Percentiles rank a stretch among this genome's conserved stretches.
Conservation (phyloP, 768 basidiomycete species). For the Holtermannia corniformis region DNA sequence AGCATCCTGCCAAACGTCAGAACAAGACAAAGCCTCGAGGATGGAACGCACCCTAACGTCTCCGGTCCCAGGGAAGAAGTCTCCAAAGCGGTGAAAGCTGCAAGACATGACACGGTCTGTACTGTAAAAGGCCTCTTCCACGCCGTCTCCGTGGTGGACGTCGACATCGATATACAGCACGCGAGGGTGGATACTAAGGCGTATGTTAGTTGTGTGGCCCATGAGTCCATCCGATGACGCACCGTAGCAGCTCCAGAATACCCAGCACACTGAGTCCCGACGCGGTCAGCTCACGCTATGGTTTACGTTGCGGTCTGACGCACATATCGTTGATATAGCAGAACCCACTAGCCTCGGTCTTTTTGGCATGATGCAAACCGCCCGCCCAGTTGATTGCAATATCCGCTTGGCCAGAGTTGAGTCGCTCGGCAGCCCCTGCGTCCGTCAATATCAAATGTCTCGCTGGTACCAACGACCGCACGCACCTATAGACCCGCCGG, state of each 20-base stretch:
- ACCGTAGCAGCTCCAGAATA: slow-evolving; percentile 84
- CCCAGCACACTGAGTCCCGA: slow-evolving; percentile 79
- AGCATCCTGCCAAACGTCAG: slow-evolving; percentile 50
- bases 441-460: not conserved
- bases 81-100: slow-evolving; percentile 95
- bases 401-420: slow-evolving; percentile 68
- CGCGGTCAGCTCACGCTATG: too few relatives aligned
- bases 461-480: not conserved
- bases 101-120: slow-evolving; percentile 96
- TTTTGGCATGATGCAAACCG: slow-evolving; percentile 98
- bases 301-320: slow-evolving; percentile 5
- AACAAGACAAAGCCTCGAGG: not conserved
- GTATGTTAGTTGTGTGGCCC: too few relatives aligned
- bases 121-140: slow-evolving; percentile 97
- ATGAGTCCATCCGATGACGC: not conserved
- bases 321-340: slow-evolving; percentile 79
- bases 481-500: slow-evolving; percentile 86
- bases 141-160: slow-evolving; percentile 96
- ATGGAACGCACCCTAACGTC: slow-evolving; percentile 48
- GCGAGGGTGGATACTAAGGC: slow-evolving; percentile 51
- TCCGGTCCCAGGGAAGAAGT: slow-evolving; percentile 85
- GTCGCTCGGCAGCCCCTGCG: slow-evolving; percentile 66
- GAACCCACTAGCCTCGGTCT: slow-evolving; percentile 93
- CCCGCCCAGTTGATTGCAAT: slow-evolving; percentile 96
- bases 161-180: slow-evolving; percentile 98